Evolutionary conservation across 768 basidiomycete genomes (phyloP).

Genomic region (Pulveroboletus ravenelii): DNA sequence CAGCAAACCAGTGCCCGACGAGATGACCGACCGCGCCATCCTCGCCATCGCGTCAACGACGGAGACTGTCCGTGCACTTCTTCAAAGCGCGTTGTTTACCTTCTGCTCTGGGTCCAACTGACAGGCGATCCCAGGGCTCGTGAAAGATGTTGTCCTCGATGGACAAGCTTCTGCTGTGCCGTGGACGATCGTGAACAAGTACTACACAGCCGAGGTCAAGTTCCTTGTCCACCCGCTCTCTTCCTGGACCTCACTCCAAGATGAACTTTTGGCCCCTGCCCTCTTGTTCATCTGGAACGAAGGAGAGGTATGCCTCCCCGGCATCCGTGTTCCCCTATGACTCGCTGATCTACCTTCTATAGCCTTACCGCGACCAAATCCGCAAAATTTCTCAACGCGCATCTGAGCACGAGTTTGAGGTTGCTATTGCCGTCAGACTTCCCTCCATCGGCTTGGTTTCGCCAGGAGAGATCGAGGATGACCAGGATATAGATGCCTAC

Average conservation of each 20-base stretch:
- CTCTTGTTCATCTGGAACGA: conserved; percentile 67
- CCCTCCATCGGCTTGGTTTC: conserved; percentile 16
- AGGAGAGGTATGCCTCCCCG: conserved; percentile 51
- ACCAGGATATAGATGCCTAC: conserved; percentile 59
- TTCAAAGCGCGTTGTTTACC: conserved; percentile 20
- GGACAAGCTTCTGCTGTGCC: conserved; percentile 37
- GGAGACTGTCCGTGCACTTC: conserved; percentile 15
- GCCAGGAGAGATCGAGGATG: conserved; percentile 37
- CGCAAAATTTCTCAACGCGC: conserved; percentile 45
- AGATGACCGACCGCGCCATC: conserved; percentile 23
- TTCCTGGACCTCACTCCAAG: conserved; percentile 38
- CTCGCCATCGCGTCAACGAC: conserved; percentile 24
- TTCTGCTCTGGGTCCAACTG: conserved; percentile 10
- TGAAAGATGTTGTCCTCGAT: conserved; percentile 13
- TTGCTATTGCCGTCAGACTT: conserved; percentile 63
- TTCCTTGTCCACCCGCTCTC: conserved; percentile 52
- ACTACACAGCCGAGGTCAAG: conserved; percentile 74
- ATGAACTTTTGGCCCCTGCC: conserved; percentile 50
- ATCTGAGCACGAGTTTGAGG: conserved; percentile 58
- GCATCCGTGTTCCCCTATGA: neutral
- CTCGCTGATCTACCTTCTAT: conserved; percentile 6
- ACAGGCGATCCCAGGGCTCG: conserved; percentile 21
- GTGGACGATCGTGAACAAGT: conserved; percentile 77
- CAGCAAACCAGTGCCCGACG: neutral
- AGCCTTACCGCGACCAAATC: conserved; percentile 60